Percentiles rank a stretch among this genome's conserved stretches.
These are phyloP conservation scores for Coprinopsis strossmayeri DNA, from an alignment of 768 basidiomycete genomes.

Conservation along the genomic window DNA sequence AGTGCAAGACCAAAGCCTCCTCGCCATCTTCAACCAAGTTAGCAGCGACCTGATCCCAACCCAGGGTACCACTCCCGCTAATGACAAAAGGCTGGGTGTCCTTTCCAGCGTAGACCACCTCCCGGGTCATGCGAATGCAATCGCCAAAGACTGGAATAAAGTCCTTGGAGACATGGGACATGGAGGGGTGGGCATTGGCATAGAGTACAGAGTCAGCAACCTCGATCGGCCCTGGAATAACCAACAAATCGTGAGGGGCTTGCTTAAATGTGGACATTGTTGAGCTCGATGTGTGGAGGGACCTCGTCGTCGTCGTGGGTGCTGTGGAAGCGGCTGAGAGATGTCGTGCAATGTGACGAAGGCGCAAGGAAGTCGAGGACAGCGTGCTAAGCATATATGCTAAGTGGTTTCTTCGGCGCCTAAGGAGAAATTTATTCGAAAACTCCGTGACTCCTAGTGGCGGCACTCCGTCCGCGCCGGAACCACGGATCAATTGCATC, in stretches of 20 bases:
- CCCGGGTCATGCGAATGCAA: slow-evolving; percentile 78
- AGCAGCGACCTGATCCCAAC: slow-evolving; percentile 93
- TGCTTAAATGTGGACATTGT: slow-evolving; percentile 17
- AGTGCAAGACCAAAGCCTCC: slow-evolving; percentile 75
- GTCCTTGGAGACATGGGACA: slow-evolving; percentile 85
- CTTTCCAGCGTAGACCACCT: slow-evolving; percentile 67
- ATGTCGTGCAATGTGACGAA: slow-evolving; percentile 33
- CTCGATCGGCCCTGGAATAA: slow-evolving; percentile 59
- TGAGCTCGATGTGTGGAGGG: slow-evolving; percentile 8
- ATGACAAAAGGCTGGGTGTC: slow-evolving; percentile 88
- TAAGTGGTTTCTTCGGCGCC: not conserved
- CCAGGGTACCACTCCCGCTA: slow-evolving; percentile 90
- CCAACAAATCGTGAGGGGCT: slow-evolving; percentile 17
- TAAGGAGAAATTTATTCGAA: slow-evolving; percentile 1
- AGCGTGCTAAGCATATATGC: slow-evolving; percentile 1
- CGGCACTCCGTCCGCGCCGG: not conserved
- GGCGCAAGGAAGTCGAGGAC: not conserved
- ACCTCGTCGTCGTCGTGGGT: slow-evolving; percentile 46
- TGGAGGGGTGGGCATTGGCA: slow-evolving; percentile 88
- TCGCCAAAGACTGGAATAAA: slow-evolving; percentile 88
- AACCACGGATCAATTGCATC: not conserved
- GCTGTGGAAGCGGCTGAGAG: too few relatives aligned
- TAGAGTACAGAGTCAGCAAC: slow-evolving; percentile 67
- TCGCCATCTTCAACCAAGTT: slow-evolving; percentile 86
- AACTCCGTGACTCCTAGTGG: not conserved